Percentiles rank a stretch among this genome's conserved stretches.
These are phyloP conservation scores for Apiotrichum mycotoxinovorans DNA, from an alignment of 1,284 basidiomycete genomes.

Conservation along the genomic window DNA sequence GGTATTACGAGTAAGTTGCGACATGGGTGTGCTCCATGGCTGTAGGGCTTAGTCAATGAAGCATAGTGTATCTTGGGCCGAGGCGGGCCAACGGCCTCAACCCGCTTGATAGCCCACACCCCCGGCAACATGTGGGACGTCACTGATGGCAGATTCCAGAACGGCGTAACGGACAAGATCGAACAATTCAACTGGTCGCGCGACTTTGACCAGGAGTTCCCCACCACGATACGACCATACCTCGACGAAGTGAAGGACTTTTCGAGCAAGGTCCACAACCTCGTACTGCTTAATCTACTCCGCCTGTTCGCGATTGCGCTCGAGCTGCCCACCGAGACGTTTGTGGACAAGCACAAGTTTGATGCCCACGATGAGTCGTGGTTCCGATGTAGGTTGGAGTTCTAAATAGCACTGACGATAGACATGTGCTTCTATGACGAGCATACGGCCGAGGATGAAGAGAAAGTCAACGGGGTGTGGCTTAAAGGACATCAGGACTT, in stretches of 20 bases:
- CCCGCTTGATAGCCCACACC: too few relatives aligned
- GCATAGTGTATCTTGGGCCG: too few relatives aligned
- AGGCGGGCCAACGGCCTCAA: too few relatives aligned
- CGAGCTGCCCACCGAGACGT: slow-evolving; percentile 23
- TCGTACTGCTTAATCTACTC: slow-evolving; percentile 21
- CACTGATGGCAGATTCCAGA: slow-evolving; percentile 17
- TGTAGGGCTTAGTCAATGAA: too few relatives aligned
- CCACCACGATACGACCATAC: slow-evolving; percentile 17
- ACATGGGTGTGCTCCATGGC: background rate
- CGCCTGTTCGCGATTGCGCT: slow-evolving; percentile 24
- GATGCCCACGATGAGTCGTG: slow-evolving; percentile 26
- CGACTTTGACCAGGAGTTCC: slow-evolving; percentile 26
- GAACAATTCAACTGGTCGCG: slow-evolving; percentile 31
- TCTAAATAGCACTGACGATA: background rate
- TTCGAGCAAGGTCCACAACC: slow-evolving; percentile 18
- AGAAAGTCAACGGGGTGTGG: slow-evolving; percentile 23
- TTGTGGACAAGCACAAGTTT: slow-evolving; percentile 24
- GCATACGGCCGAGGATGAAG: slow-evolving; percentile 23
- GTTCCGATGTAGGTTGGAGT: slow-evolving; percentile 17
- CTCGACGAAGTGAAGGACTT: slow-evolving; percentile 22
- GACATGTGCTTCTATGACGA: slow-evolving; percentile 31
- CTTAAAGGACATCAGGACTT: slow-evolving; percentile 29
- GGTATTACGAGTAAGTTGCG: slow-evolving; percentile 30
- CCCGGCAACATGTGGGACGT: background rate
- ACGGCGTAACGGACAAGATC: slow-evolving; percentile 29